A percentile compares a stretch with the other conserved stretches of the same genome.
Evolutionary conservation across 768 basidiomycete genomes (phyloP).

Genomic region (Boletales sp.): DNA sequence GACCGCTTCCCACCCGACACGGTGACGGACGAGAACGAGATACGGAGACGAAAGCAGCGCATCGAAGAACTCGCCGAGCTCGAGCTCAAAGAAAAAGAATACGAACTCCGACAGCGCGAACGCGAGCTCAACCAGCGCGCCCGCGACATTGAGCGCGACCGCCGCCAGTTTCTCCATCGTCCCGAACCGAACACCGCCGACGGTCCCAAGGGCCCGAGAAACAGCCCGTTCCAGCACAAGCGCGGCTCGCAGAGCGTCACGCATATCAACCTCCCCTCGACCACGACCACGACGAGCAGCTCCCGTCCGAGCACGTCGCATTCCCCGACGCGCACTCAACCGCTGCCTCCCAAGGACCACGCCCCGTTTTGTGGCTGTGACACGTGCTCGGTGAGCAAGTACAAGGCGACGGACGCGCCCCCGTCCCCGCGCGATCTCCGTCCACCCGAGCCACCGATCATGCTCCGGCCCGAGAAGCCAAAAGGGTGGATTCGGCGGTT

Average conservation of each 20-base stretch:
- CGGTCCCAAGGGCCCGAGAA: slow-evolving; percentile 25
- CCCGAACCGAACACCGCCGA: slow-evolving; percentile 29
- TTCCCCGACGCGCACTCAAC: slow-evolving; percentile 26
- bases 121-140: slow-evolving; percentile 50
- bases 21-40: slow-evolving; percentile 21
- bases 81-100: slow-evolving; percentile 55
- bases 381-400: slow-evolving; percentile 57
- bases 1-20: slow-evolving; percentile 27
- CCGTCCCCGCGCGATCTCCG: slow-evolving; percentile 34
- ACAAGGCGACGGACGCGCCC: slow-evolving; percentile 34
- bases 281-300: slow-evolving; percentile 1
- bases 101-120: slow-evolving; percentile 49
- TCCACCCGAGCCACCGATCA: slow-evolving; percentile 41
- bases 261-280: slow-evolving; percentile 21
- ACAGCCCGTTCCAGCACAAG: slow-evolving; percentile 23
- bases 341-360: slow-evolving; percentile 38
- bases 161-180: slow-evolving; percentile 38
- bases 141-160: slow-evolving; percentile 57
- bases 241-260: slow-evolving; percentile 29
- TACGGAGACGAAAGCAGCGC: slow-evolving; percentile 36
- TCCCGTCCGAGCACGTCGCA: slow-evolving; percentile 24
- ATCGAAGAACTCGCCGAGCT: slow-evolving; percentile 50
- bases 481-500: slow-evolving; percentile 74
- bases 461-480: slow-evolving; percentile 52
- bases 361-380: slow-evolving; percentile 67